These are phyloP conservation scores for Papilionanthe hybrid DNA, from an alignment of 116 monocot species.

Conservation along the genomic window DNA sequence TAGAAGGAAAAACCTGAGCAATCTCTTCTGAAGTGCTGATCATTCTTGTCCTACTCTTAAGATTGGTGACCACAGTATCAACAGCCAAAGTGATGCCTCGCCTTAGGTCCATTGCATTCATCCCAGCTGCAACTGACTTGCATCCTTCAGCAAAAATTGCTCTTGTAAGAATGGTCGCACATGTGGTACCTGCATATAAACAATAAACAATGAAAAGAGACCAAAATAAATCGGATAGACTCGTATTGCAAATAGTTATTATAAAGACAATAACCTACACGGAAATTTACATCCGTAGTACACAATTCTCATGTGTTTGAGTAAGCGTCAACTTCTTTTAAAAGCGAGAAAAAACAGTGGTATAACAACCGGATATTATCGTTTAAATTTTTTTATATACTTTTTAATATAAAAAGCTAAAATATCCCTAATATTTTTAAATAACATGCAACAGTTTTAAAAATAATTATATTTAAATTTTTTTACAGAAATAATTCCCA, in stretches of 20 bases:
- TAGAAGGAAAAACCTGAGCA: constrained; percentile 54
- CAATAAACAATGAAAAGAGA: constrained; percentile 2
- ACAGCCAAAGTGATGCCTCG: constrained; percentile 96
- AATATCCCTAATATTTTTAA: too few species aligned
- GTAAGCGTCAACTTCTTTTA: too few species aligned
- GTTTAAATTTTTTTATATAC: too few species aligned
- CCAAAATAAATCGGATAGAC: background rate
- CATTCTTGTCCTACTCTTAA: constrained; percentile 88
- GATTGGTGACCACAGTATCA: constrained; percentile 81
- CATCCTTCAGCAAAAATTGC: constrained; percentile 98
- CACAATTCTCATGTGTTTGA: too few species aligned
- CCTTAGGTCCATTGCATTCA: constrained; percentile 99
- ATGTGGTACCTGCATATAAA: constrained; percentile 72
- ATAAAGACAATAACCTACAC: background rate
- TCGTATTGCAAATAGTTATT: background rate
- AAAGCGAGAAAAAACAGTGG: too few species aligned
- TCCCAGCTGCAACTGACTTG: constrained; percentile 97
- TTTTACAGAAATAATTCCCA: too few species aligned
- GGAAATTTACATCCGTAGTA: too few species aligned
- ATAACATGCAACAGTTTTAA: too few species aligned
- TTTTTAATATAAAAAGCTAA: too few species aligned
- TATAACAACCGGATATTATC: too few species aligned
- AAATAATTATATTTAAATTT: too few species aligned
- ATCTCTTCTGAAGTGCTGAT: constrained; percentile 98
- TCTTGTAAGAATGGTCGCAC: constrained; percentile 67